Percentiles rank a stretch among this genome's conserved stretches.
These are phyloP conservation scores for Paracamarosporium sp. DNA, from an alignment of 2,329 filamentous ascomycete species.

Conservation along the genomic window DNA sequence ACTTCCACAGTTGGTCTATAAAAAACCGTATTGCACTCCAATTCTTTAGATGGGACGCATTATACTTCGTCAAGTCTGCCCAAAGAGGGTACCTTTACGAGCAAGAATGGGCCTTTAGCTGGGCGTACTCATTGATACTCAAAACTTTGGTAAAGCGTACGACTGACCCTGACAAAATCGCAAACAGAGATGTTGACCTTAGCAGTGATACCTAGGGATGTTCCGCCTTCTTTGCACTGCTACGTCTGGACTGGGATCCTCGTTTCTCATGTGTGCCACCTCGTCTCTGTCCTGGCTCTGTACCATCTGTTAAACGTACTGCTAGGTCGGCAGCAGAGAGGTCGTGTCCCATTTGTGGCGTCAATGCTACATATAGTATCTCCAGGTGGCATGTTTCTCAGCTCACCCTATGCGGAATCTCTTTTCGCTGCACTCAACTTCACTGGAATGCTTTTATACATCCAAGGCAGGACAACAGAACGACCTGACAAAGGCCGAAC, in stretches of 20 bases:
- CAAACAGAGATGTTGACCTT: conserved; percentile 23
- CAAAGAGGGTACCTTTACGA: conserved; percentile 73
- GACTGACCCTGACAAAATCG: conserved; percentile 20
- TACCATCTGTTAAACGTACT: conserved; percentile 69
- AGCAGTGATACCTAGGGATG: conserved; percentile 27
- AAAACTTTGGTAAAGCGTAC: conserved; percentile 50
- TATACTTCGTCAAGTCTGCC: conserved; percentile 74
- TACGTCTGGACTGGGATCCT: conserved; percentile 65
- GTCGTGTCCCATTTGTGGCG: conserved; percentile 69
- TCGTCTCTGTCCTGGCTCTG: conserved; percentile 75
- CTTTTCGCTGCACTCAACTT: conserved; percentile 81
- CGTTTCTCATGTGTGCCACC: conserved; percentile 77
- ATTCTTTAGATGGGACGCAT: conserved; percentile 79
- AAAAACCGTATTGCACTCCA: conserved; percentile 56
- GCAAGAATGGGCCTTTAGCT: conserved; percentile 86
- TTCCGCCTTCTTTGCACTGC: conserved; percentile 18
- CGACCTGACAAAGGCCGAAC: conserved; percentile 36
- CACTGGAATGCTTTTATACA: conserved; percentile 73
- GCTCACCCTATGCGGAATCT: conserved; percentile 83
- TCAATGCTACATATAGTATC: conserved; percentile 81
- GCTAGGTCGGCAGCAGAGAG: conserved; percentile 34
- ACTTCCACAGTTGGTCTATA: conserved; percentile 22
- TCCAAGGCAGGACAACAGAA: conserved; percentile 45
- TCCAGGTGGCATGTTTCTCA: conserved; percentile 88
- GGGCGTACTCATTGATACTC: conserved; percentile 58